Evolutionary conservation across 2,329 filamentous ascomycete genomes (phyloP).

Genomic region (Myriosclerotinia curreyana): DNA sequence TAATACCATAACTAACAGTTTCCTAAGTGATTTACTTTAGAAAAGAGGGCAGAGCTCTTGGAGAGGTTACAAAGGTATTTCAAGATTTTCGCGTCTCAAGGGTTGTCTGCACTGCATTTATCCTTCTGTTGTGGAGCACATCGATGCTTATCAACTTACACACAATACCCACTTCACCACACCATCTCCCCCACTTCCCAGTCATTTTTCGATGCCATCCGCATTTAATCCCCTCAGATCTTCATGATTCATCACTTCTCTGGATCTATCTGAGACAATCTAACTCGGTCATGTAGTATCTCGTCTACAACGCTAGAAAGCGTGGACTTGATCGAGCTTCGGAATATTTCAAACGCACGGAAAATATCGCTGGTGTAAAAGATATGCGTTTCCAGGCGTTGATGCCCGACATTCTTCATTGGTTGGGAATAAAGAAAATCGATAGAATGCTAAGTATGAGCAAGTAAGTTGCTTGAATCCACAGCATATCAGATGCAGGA

Average conservation of each 20-base stretch:
- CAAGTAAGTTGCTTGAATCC: constrained; percentile 49
- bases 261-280: constrained; percentile 20
- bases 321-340: constrained; percentile 75
- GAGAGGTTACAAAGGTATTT: constrained; percentile 63
- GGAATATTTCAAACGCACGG: constrained; percentile 96
- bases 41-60: constrained; percentile 91
- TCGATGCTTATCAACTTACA: constrained; percentile 12
- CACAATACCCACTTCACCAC: constrained; percentile 67
- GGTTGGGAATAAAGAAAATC: constrained; percentile 98
- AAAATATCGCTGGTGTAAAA: constrained; percentile 96
- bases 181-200: constrained; percentile 62
- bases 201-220: constrained; percentile 25
- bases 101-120: constrained; percentile 22
- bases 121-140: constrained; percentile 21
- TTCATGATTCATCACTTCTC: constrained; percentile 18
- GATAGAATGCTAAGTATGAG: constrained; percentile 99
- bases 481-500: constrained; percentile 28
- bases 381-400: constrained; percentile 97
- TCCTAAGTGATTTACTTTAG: constrained; percentile 88
- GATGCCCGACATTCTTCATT: constrained; percentile 97
- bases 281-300: constrained; percentile 37
- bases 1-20: constrained; percentile 8
- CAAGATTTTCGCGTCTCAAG: constrained; percentile 12
- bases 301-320: constrained; percentile 77
- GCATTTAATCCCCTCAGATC: constrained; percentile 24